A percentile compares a stretch with the other conserved stretches of the same genome.
Evolutionary conservation across 1,284 basidiomycete species (phyloP).

Genomic region (Pterulicium gracile): DNA sequence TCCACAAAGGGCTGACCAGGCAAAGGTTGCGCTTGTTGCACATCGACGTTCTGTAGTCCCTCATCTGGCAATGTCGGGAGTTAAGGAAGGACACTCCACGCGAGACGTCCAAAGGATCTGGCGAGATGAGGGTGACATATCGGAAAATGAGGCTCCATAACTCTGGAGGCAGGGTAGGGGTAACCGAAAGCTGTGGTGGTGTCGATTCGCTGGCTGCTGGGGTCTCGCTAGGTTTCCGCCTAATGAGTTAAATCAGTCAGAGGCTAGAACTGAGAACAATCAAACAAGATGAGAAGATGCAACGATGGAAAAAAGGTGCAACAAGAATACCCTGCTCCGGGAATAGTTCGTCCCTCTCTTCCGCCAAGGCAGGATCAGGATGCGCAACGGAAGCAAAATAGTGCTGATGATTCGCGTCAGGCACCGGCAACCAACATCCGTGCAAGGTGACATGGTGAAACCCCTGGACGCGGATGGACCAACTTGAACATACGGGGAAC

Average conservation of each 20-base stretch:
- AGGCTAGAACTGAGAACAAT: too few species aligned
- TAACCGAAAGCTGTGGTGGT: background rate
- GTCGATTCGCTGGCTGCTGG: background rate
- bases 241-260: background rate
- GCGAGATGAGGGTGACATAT: background rate
- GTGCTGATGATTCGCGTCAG: too few species aligned
- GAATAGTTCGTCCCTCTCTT: too few species aligned
- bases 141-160: background rate
- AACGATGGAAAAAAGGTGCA: too few species aligned
- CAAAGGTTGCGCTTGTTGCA: conserved; percentile 36
- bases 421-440: too few species aligned
- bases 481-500: too few species aligned
- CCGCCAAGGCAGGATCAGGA: too few species aligned
- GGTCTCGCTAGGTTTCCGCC: background rate
- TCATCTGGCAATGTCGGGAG: background rate
- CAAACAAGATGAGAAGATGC: background rate
- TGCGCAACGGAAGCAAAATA: too few species aligned
- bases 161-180: background rate
- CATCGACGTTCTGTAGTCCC: conserved; percentile 36
- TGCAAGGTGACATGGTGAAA: too few species aligned
- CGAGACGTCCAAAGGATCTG: background rate
- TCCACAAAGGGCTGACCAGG: conserved; percentile 46
- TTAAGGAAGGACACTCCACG: conserved; percentile 1
- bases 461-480: too few species aligned
- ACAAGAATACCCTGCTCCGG: too few species aligned